A percentile compares a stretch with the other conserved stretches of the same genome.
phyloP scores from a whole-genome alignment of 169 alveolate genomes.

The Plasmodium gonderi region DNA sequence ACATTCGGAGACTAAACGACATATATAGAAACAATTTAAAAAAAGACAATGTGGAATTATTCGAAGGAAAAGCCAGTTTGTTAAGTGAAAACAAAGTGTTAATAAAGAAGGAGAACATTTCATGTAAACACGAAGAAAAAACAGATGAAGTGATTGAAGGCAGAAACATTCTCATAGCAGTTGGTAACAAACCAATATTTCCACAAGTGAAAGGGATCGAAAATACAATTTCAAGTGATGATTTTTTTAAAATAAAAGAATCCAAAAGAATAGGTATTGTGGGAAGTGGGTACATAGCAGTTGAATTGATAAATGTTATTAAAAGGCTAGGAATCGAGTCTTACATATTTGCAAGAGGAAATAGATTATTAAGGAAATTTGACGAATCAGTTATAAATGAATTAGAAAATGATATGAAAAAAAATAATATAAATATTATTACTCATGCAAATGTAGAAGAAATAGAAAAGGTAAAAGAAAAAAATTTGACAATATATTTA shows the following conservation, averaged over 20 bases:
- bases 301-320: slow-evolving; percentile 93
- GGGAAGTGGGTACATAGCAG: slow-evolving; percentile 96
- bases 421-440: slow-evolving; percentile 75
- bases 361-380: slow-evolving; percentile 77
- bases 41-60: slow-evolving; percentile 82
- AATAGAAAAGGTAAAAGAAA: slow-evolving; percentile 83
- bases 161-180: slow-evolving; percentile 87
- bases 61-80: slow-evolving; percentile 64
- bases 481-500: slow-evolving; percentile 91
- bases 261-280: slow-evolving; percentile 93
- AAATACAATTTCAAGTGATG: slow-evolving; percentile 90
- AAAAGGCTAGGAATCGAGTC: slow-evolving; percentile 92
- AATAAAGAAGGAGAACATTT: background rate
- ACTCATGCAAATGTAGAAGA: slow-evolving; percentile 93
- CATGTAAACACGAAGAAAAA: slow-evolving; percentile 39
- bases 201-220: slow-evolving; percentile 87
- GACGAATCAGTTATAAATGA: slow-evolving; percentile 81
- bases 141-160: slow-evolving; percentile 59
- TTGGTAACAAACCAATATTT: slow-evolving; percentile 89
- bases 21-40: slow-evolving; percentile 83
- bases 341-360: slow-evolving; percentile 85
- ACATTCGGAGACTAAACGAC: slow-evolving; percentile 85
- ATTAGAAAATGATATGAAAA: slow-evolving; percentile 89
- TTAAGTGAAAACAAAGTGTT: slow-evolving; percentile 29
- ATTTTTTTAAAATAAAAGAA: slow-evolving; percentile 89